A percentile compares a stretch with the other conserved stretches of the same genome.
These are phyloP conservation scores for Brettanomyces anomalus DNA, from an alignment of 805 yeast genomes.

Conservation along the genomic window DNA sequence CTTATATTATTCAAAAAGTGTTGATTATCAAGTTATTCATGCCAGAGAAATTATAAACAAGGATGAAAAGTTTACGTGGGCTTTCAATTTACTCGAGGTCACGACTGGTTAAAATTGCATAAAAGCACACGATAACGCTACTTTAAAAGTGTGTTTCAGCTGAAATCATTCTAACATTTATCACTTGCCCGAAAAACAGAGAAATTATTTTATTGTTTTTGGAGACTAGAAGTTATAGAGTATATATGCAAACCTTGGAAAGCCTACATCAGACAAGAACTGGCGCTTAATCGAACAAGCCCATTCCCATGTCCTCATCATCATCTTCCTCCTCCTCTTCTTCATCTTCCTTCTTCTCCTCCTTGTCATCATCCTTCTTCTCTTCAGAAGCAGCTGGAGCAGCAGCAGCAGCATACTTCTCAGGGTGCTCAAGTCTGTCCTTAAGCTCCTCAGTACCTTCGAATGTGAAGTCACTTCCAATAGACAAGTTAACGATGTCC, in stretches of 20 bases:
- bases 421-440: conserved; percentile 99
- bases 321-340: conserved; percentile 34
- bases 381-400: conserved; percentile 88
- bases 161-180: no score
- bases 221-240: conserved; percentile 1
- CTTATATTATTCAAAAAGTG: no score
- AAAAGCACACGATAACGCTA: no score
- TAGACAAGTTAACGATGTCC: conserved; percentile 94
- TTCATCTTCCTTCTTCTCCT: conserved; percentile 65
- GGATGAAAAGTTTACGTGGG: no score
- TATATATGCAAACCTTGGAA: not conserved
- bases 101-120: no score
- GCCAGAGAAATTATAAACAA: no score
- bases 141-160: no score
- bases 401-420: conserved; percentile 98
- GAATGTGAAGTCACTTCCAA: conserved; percentile 98
- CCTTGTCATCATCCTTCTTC: conserved; percentile 50
- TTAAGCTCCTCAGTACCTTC: conserved; percentile 98
- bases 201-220: not conserved
- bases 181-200: not conserved
- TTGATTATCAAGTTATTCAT: no score
- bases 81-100: no score
- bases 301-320: conserved; percentile 86
- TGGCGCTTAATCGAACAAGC: conserved; percentile 81
- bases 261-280: not conserved